These are phyloP conservation scores for Leccinum incarnatum DNA, from an alignment of 768 basidiomycete genomes.

Conservation along the genomic window DNA sequence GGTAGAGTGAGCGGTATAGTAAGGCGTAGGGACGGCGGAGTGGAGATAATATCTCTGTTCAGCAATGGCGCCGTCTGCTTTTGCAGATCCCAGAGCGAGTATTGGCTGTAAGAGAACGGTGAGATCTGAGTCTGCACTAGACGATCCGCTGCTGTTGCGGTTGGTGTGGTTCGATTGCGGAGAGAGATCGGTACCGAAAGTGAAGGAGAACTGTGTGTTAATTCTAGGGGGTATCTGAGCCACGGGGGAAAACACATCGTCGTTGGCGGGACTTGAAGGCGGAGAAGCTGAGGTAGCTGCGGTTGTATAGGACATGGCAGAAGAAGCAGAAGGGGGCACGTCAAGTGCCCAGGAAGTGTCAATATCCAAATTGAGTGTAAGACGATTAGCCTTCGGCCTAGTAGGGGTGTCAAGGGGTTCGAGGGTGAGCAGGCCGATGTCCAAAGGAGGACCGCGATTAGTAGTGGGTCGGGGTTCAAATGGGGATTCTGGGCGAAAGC, in stretches of 20 bases:
- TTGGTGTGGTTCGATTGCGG: neutral
- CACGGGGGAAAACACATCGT: conserved; percentile 10
- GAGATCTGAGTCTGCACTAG: conserved; percentile 22
- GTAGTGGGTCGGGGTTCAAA: conserved; percentile 20
- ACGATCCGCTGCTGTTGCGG: conserved; percentile 13
- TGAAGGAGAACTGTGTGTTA: conserved; percentile 5
- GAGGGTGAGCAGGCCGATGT: conserved; percentile 10
- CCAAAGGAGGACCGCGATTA: conserved; percentile 6
- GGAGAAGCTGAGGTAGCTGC: conserved; percentile 14
- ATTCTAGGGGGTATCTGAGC: conserved; percentile 4
- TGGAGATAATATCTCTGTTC: conserved; percentile 21
- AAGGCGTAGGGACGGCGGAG: conserved; percentile 28
- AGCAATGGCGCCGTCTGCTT: conserved; percentile 5
- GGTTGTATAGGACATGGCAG: conserved; percentile 23
- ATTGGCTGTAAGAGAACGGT: conserved; percentile 13
- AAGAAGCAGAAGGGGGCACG: conserved; percentile 16
- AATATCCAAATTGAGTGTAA: conserved; percentile 26
- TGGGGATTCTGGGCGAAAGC: conserved; percentile 9
- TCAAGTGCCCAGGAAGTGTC: conserved; percentile 16
- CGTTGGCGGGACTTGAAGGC: conserved; percentile 9
- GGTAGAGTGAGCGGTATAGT: conserved; percentile 33
- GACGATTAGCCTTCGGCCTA: conserved; percentile 6
- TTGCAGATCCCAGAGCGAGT: conserved; percentile 12
- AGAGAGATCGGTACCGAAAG: conserved; percentile 13
- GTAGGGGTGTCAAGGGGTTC: conserved; percentile 8